Conservation (phyloP, 2,329 filamentous ascomycete genomes). For the Botrytis porri region DNA sequence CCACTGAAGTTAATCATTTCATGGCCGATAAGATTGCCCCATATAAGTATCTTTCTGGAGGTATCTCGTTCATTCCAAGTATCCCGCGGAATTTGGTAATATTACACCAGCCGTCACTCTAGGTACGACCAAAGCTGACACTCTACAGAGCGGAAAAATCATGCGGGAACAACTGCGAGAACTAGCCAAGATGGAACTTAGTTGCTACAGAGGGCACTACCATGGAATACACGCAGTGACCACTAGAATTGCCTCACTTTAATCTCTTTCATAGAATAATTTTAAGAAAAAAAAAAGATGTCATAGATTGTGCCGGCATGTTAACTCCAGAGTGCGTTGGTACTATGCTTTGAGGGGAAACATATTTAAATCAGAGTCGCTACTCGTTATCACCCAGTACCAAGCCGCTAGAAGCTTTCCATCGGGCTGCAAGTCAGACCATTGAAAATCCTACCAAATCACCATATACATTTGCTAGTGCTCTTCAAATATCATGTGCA, state of each 20-base stretch:
- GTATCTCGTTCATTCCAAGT: constrained; percentile 1
- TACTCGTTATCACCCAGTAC: background rate
- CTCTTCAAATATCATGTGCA: too few relatives aligned
- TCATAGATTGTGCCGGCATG: background rate
- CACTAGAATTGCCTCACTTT: background rate
- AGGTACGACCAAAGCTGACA: background rate
- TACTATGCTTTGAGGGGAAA: background rate
- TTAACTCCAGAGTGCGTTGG: background rate
- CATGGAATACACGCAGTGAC: background rate
- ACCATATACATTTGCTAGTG: too few relatives aligned
- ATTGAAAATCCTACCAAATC: too few relatives aligned
- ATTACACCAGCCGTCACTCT: background rate
- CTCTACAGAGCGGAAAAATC: background rate
- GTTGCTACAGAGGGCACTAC: background rate
- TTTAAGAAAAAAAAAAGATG: rapidly evolving
- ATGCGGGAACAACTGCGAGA: background rate
- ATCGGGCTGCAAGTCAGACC: too few relatives aligned
- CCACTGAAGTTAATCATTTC: background rate
- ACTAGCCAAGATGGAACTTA: background rate
- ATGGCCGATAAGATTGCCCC: background rate
- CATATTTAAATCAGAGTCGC: background rate
- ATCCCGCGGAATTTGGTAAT: background rate
- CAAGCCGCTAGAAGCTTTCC: background rate
- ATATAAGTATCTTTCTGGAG: background rate
- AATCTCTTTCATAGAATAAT: background rate